These are phyloP conservation scores for Tricholoma flavovirens DNA, from an alignment of 768 basidiomycete species.

Conservation along the genomic window DNA sequence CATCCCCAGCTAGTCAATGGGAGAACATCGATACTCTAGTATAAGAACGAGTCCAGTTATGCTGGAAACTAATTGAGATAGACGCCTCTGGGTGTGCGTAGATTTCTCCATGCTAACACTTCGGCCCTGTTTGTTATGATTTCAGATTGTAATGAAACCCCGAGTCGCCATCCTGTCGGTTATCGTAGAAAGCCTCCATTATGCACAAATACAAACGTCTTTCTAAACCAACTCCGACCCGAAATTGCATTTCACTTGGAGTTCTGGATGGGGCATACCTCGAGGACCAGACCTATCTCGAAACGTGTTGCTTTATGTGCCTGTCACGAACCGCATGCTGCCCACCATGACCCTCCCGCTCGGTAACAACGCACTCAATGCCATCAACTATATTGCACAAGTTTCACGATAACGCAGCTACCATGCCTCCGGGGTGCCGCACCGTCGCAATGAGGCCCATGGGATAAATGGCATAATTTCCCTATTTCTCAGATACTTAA, in stretches of 20 bases:
- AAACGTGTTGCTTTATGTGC: constrained; percentile 8
- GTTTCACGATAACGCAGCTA: constrained; percentile 2
- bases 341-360: constrained; percentile 3
- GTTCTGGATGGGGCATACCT: not conserved
- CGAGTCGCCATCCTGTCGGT: not conserved
- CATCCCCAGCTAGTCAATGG: constrained; percentile 10
- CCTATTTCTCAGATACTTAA: not conserved
- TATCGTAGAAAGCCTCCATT: not conserved
- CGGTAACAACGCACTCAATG: constrained; percentile 1
- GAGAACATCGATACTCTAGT: constrained; percentile 1
- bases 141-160: not conserved
- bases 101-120: not conserved
- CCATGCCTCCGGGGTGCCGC: constrained; percentile 3
- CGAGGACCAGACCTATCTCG: constrained; percentile 2
- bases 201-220: not conserved
- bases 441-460: constrained; percentile 17
- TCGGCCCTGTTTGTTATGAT: not conserved
- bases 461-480: constrained; percentile 8
- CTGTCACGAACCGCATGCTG: constrained; percentile 15
- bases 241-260: not conserved
- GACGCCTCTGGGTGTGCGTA: not conserved
- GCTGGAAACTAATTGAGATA: not conserved
- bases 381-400: not conserved
- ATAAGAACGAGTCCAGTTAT: not conserved
- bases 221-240: not conserved